phyloP scores from a whole-genome alignment of 768 basidiomycete species.

The Rhodocollybia butyracea region DNA sequence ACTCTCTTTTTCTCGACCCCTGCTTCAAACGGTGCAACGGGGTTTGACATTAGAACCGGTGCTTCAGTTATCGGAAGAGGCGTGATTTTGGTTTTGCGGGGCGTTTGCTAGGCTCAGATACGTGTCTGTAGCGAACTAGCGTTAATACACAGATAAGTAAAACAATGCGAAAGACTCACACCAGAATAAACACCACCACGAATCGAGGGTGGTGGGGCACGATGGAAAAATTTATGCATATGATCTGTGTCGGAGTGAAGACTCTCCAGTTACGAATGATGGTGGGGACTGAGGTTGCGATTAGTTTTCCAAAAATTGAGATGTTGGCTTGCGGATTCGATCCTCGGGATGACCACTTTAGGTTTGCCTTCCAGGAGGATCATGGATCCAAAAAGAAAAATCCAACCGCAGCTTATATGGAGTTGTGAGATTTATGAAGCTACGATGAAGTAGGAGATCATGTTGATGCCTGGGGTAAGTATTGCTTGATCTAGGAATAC shows the following conservation, averaged over 20 bases:
- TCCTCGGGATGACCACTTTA: constrained; percentile 36
- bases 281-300: constrained; percentile 43
- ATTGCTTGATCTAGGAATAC: constrained; percentile 82
- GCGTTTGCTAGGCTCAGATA: constrained; percentile 62
- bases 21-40: neutral
- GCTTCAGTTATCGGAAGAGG: neutral
- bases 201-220: constrained; percentile 78
- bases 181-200: constrained; percentile 76
- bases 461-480: constrained; percentile 61
- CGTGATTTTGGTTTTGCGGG: constrained; percentile 9
- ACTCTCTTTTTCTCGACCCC: neutral
- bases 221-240: constrained; percentile 78
- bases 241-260: constrained; percentile 70
- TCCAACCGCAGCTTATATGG: constrained; percentile 40
- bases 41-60: neutral
- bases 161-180: constrained; percentile 45
- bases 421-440: neutral
- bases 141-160: neutral
- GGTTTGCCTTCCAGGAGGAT: constrained; percentile 56
- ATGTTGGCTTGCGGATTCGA: constrained; percentile 34
- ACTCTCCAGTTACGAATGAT: constrained; percentile 77
- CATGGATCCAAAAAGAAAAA: constrained; percentile 45
- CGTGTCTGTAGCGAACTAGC: constrained; percentile 49
- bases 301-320: neutral
- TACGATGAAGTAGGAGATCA: neutral